phyloP scores from a whole-genome alignment of 78 protist species.

The Monosiga brevicollis region DNA sequence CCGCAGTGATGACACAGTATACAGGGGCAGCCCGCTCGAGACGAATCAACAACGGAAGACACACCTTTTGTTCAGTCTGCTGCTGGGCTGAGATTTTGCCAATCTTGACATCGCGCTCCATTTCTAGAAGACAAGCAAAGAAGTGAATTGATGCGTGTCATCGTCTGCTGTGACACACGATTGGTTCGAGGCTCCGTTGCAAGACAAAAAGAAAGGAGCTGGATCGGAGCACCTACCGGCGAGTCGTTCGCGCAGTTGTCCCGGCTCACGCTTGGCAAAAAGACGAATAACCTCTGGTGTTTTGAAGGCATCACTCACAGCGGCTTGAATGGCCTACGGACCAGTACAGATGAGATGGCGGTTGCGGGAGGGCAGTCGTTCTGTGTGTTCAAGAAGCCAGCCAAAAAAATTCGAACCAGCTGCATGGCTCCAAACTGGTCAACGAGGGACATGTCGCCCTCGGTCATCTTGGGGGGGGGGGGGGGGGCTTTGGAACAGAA shows the following conservation, averaged over 20 bases:
- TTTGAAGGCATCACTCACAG: slow-evolving; percentile 64
- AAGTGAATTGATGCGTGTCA: not conserved
- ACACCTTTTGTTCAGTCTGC: not conserved
- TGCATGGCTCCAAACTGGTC: slow-evolving; percentile 50
- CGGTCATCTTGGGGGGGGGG: slow-evolving; percentile 26
- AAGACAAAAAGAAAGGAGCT: not conserved
- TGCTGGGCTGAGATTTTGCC: not conserved
- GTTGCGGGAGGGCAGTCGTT: not conserved
- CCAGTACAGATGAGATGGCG: not conserved
- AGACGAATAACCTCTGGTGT: slow-evolving; percentile 76
- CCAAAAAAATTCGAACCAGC: slow-evolving; percentile 3
- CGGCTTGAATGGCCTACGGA: slow-evolving; percentile 72
- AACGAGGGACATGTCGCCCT: slow-evolving; percentile 71
- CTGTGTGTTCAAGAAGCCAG: not conserved
- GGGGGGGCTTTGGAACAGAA: too few species aligned
- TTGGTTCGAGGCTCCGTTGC: too few species aligned
- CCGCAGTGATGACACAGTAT: not conserved
- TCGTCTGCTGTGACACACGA: too few species aligned
- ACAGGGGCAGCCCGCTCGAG: not conserved
- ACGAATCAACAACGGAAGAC: not conserved
- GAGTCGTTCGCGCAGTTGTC: slow-evolving; percentile 39
- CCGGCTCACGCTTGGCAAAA: slow-evolving; percentile 70
- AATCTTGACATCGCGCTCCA: not conserved
- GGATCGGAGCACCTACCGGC: slow-evolving; percentile 35
- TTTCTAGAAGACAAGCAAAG: not conserved